These are phyloP conservation scores for Coemansia sp. DNA, from an alignment of 192 early-diverging fungal species.

Conservation along the genomic window DNA sequence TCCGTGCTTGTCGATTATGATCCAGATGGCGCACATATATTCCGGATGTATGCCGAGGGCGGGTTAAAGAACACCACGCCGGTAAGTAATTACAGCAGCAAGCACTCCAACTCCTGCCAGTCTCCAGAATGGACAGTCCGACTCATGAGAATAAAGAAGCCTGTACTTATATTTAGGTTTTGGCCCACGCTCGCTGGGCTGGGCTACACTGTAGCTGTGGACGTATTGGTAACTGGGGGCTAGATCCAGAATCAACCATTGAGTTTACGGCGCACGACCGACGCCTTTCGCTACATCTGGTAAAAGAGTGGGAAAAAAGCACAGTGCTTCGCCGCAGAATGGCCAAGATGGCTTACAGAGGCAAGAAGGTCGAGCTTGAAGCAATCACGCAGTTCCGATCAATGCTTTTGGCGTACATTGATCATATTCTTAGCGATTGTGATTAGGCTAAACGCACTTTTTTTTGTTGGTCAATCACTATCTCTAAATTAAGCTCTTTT, in stretches of 20 bases:
- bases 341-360: conserved; percentile 38
- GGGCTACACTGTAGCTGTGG: conserved; percentile 37
- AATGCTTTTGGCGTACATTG: conserved; percentile 25
- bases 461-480: background rate
- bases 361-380: conserved; percentile 50
- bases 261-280: conserved; percentile 41
- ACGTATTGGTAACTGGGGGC: conserved; percentile 32
- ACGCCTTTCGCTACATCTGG: conserved; percentile 24
- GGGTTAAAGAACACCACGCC: conserved; percentile 8
- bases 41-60: conserved; percentile 41
- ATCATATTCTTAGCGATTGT: background rate
- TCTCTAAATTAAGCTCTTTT: background rate
- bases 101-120: background rate
- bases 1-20: conserved; percentile 41
- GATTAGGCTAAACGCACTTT: background rate
- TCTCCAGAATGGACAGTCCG: no score
- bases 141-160: background rate
- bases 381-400: conserved; percentile 26
- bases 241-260: conserved; percentile 17
- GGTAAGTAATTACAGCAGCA: conserved; percentile 19
- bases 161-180: conserved; percentile 10
- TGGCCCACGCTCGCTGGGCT: conserved; percentile 26
- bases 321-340: conserved; percentile 23
- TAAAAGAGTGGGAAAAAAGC: conserved; percentile 18
- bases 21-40: conserved; percentile 50